A percentile compares a stretch with the other conserved stretches of the same genome.
These are phyloP conservation scores for Ceratocystis variospora DNA, from an alignment of 2,329 filamentous ascomycete species.

Conservation along the genomic window DNA sequence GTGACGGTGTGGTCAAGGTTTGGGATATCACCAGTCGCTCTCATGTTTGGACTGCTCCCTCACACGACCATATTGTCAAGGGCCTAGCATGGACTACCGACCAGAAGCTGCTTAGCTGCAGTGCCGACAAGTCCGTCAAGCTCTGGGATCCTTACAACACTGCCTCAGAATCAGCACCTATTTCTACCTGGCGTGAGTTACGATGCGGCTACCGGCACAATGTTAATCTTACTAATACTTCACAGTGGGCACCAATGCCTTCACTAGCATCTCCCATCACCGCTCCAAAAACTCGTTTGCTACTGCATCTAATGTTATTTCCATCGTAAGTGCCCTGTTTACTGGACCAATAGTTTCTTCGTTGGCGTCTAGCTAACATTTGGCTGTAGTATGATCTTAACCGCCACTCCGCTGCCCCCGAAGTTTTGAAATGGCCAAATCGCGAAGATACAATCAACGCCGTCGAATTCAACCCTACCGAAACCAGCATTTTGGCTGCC, in stretches of 20 bases:
- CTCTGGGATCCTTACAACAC: constrained; percentile 81
- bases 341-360: background rate
- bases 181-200: constrained; percentile 53
- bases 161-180: constrained; percentile 50
- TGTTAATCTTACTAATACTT: background rate
- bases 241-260: constrained; percentile 57
- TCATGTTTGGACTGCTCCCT: constrained; percentile 63
- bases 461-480: constrained; percentile 81
- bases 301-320: constrained; percentile 60
- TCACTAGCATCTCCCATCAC: constrained; percentile 74
- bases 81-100: constrained; percentile 80
- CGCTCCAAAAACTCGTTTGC: constrained; percentile 67
- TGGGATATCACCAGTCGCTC: constrained; percentile 64
- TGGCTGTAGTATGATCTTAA: constrained; percentile 58
- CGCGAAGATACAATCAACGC: constrained; percentile 80
- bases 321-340: constrained; percentile 34
- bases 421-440: constrained; percentile 77
- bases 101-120: constrained; percentile 73
- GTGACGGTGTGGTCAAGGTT: constrained; percentile 87
- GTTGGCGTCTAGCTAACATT: background rate
- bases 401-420: constrained; percentile 63
- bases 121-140: constrained; percentile 74
- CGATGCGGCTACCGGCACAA: background rate
- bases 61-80: constrained; percentile 90
- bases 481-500: constrained; percentile 80